phyloP scores from a whole-genome alignment of 257 asterid genomes.

The Penstemon davidsonii region DNA sequence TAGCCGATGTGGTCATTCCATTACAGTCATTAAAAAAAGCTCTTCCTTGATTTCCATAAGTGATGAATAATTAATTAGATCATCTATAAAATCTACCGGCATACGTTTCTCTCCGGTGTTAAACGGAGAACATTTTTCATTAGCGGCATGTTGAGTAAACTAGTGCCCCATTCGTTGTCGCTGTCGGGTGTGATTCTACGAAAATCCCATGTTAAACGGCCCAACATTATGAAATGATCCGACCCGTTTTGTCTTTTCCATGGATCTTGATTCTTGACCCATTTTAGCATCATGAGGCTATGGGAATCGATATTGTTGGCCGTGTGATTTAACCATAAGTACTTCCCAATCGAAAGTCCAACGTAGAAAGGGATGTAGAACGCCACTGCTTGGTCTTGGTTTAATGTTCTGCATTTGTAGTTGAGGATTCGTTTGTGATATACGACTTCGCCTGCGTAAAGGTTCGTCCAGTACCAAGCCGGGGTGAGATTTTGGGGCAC shows the following conservation, averaged over 20 bases:
- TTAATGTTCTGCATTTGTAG: constrained; percentile 48
- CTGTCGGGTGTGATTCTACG: constrained; percentile 40
- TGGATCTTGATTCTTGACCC: constrained; percentile 38
- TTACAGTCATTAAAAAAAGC: no score
- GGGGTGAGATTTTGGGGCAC: constrained; percentile 39
- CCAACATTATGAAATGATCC: constrained; percentile 57
- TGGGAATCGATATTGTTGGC: constrained; percentile 44
- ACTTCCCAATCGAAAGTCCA: constrained; percentile 60
- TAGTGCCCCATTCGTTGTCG: constrained; percentile 64
- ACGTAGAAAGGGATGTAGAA: constrained; percentile 67
- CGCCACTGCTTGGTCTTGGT: constrained; percentile 54
- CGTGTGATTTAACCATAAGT: constrained; percentile 58
- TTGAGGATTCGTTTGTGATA: constrained; percentile 45
- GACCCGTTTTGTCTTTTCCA: constrained; percentile 49
- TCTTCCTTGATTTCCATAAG: no score
- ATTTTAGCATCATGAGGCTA: constrained; percentile 43
- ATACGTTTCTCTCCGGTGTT: constrained; percentile 17
- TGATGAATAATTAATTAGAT: no score
- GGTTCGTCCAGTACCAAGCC: constrained; percentile 65
- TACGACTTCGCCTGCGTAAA: constrained; percentile 51
- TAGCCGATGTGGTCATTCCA: no score
- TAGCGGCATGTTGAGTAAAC: constrained; percentile 48
- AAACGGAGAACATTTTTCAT: constrained; percentile 52
- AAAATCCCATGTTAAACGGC: constrained; percentile 74
- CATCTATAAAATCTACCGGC: no score